These are phyloP conservation scores for Kazachstania sp. DNA, from an alignment of 1,139 yeast genomes.

Conservation along the genomic window DNA sequence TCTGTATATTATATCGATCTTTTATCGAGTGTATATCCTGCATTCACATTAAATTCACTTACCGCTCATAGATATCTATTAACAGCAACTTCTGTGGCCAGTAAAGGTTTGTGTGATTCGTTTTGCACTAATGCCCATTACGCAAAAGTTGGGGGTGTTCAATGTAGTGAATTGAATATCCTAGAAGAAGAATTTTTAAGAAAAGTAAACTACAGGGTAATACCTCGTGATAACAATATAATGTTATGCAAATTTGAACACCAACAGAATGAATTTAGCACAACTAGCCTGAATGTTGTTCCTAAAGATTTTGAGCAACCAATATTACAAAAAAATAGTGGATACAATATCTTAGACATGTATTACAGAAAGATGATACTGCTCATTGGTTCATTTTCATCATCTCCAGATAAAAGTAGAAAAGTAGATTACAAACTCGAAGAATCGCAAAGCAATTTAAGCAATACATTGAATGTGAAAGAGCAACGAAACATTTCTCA, in stretches of 20 bases:
- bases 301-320: slow-evolving; percentile 4
- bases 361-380: slow-evolving; percentile 56
- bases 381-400: slow-evolving; percentile 42
- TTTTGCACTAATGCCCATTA: slow-evolving; percentile 91
- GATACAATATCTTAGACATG: slow-evolving; percentile 42
- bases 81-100: slow-evolving; percentile 86
- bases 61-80: slow-evolving; percentile 88
- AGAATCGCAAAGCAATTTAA: background rate
- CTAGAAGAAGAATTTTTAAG: slow-evolving; percentile 81
- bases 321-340: slow-evolving; percentile 14
- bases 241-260: slow-evolving; percentile 28
- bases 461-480: background rate
- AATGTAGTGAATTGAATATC: slow-evolving; percentile 73
- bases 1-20: slow-evolving; percentile 85
- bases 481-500: background rate
- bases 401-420: slow-evolving; percentile 24
- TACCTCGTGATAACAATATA: slow-evolving; percentile 44
- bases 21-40: slow-evolving; percentile 66
- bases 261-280: slow-evolving; percentile 21
- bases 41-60: slow-evolving; percentile 76
- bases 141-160: slow-evolving; percentile 94
- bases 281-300: slow-evolving; percentile 10
- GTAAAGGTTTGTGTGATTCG: slow-evolving; percentile 88
- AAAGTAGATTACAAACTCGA: slow-evolving; percentile 17
- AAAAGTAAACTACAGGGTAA: slow-evolving; percentile 68